Evolutionary conservation across 1,284 basidiomycete genomes (phyloP).

Genomic region (Cryptococcus sp.): DNA sequence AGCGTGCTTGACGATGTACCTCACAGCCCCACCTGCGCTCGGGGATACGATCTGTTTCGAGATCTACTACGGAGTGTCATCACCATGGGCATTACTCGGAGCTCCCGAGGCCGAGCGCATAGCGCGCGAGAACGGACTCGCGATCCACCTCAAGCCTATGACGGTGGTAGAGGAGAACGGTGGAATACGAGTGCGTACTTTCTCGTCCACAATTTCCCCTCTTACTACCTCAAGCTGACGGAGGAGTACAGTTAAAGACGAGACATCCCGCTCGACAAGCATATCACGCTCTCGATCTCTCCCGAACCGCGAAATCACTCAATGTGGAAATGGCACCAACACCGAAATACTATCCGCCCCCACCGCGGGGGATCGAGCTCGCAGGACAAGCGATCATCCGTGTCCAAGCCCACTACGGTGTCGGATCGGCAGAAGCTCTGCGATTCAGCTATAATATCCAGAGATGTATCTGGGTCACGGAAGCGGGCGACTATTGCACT

Average conservation of each 20-base stretch:
- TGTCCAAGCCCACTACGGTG: slow-evolving; percentile 23
- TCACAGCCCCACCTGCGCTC: slow-evolving; percentile 12
- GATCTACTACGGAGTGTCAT: slow-evolving; percentile 33
- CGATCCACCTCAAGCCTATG: slow-evolving; percentile 33
- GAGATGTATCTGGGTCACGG: slow-evolving; percentile 34
- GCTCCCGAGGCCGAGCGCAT: slow-evolving; percentile 25
- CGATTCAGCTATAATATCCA: slow-evolving; percentile 28
- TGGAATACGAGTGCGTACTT: slow-evolving; percentile 23
- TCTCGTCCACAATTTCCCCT: background rate
- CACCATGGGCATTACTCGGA: slow-evolving; percentile 35
- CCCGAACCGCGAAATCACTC: slow-evolving; percentile 20
- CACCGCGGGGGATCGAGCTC: slow-evolving; percentile 26
- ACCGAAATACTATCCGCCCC: slow-evolving; percentile 32
- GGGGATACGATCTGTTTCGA: slow-evolving; percentile 22
- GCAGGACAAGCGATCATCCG: slow-evolving; percentile 33
- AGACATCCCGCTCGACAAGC: slow-evolving; percentile 28
- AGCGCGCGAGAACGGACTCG: slow-evolving; percentile 23
- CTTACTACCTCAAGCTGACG: background rate
- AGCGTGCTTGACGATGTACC: background rate
- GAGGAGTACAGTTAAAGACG: slow-evolving; percentile 17
- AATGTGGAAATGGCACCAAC: slow-evolving; percentile 18
- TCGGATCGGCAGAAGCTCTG: slow-evolving; percentile 24
- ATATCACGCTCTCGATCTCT: slow-evolving; percentile 35
- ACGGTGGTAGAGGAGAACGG: slow-evolving; percentile 34
- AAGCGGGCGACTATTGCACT: slow-evolving; percentile 27